These are phyloP conservation scores for Exophiala spinifera DNA, from an alignment of 2,329 filamentous ascomycete genomes.

Conservation along the genomic window DNA sequence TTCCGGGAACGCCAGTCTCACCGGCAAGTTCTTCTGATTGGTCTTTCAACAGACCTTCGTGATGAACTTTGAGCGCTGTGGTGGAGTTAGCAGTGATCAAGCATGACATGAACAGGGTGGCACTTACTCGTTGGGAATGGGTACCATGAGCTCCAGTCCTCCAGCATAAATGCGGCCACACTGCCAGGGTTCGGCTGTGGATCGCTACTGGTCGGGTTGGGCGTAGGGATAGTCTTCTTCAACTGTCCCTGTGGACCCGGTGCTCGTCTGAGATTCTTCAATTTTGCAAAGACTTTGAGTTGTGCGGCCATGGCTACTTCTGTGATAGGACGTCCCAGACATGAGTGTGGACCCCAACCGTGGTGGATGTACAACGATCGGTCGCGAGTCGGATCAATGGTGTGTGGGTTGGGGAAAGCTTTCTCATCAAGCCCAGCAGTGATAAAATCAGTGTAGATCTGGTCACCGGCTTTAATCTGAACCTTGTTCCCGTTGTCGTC, in stretches of 20 bases:
- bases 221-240: slow-evolving; percentile 38
- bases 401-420: slow-evolving; percentile 39
- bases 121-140: slow-evolving; percentile 39
- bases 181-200: slow-evolving; percentile 35
- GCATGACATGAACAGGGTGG: not conserved
- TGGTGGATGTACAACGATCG: slow-evolving; percentile 43
- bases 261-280: slow-evolving; percentile 42
- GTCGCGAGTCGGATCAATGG: slow-evolving; percentile 46
- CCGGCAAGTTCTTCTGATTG: slow-evolving; percentile 23
- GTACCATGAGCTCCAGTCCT: slow-evolving; percentile 42
- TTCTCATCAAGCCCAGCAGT: slow-evolving; percentile 36
- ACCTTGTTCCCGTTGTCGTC: slow-evolving; percentile 25
- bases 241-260: slow-evolving; percentile 41
- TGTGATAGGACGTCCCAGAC: slow-evolving; percentile 43
- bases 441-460: slow-evolving; percentile 30
- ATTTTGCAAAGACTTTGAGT: slow-evolving; percentile 40
- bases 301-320: slow-evolving; percentile 43
- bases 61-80: slow-evolving; percentile 29
- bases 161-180: slow-evolving; percentile 44
- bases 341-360: slow-evolving; percentile 49
- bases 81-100: slow-evolving; percentile 7
- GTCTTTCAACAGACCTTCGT: slow-evolving; percentile 24
- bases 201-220: slow-evolving; percentile 29
- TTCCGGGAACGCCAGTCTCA: slow-evolving; percentile 26
- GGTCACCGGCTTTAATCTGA: slow-evolving; percentile 19